phyloP scores from a whole-genome alignment of 2,329 filamentous ascomycete genomes.

The Aotearoamyces nothofagi region DNA sequence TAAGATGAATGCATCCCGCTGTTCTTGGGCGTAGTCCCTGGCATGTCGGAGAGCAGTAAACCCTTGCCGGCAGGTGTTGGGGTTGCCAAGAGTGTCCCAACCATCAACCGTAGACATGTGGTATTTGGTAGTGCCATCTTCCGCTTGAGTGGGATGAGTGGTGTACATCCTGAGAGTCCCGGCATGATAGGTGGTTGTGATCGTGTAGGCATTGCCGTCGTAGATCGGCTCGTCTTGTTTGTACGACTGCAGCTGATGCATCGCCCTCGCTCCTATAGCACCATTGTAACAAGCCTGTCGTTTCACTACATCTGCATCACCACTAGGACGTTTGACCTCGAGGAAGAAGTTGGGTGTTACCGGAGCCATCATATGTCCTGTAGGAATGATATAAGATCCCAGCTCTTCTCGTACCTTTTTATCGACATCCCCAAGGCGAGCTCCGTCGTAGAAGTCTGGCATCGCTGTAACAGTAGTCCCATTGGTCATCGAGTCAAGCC shows the following conservation, averaged over 20 bases:
- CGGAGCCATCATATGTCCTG: conserved; percentile 16
- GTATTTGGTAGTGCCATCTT: conserved; percentile 18
- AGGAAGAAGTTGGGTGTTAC: conserved; percentile 27
- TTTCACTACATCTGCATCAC: conserved; percentile 13
- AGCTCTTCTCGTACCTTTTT: conserved; percentile 13
- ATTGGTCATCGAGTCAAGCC: conserved; percentile 22
- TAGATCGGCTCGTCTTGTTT: conserved; percentile 17
- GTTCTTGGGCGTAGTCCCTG: conserved; percentile 21
- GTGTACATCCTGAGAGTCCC: conserved; percentile 24
- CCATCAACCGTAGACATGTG: conserved; percentile 24
- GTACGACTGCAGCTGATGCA: conserved; percentile 24
- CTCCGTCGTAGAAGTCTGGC: conserved; percentile 21
- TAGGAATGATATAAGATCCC: conserved; percentile 19
- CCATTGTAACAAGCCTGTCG: conserved; percentile 24
- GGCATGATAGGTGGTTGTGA: conserved; percentile 23
- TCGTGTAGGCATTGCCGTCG: conserved; percentile 24
- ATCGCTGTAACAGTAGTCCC: conserved; percentile 13
- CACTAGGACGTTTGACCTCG: conserved; percentile 17
- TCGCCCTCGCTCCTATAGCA: conserved; percentile 19
- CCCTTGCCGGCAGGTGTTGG: conserved; percentile 20
- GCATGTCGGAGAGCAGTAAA: conserved; percentile 24
- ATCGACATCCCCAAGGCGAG: conserved; percentile 13
- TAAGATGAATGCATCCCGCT: conserved; percentile 22
- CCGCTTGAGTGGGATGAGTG: conserved; percentile 18
- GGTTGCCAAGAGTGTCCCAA: conserved; percentile 16